phyloP scores from a whole-genome alignment of 495 filamentous ascomycete genomes.

The Penicillium turbatum region DNA sequence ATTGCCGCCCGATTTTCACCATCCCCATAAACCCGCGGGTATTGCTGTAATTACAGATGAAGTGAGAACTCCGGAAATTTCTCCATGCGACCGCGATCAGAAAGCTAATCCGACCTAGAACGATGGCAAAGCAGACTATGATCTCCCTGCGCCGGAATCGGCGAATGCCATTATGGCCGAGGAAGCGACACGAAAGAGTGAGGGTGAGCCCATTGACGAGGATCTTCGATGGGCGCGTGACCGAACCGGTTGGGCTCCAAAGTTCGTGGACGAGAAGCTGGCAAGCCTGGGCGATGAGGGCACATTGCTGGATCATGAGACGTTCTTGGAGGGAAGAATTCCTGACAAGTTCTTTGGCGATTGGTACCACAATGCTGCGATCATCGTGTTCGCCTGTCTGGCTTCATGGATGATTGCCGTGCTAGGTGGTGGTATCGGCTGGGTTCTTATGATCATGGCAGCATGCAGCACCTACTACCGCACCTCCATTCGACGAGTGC shows the following conservation, averaged over 20 bases:
- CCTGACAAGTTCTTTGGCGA: slow-evolving; percentile 93
- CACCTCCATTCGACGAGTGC: slow-evolving; percentile 87
- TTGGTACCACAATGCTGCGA: slow-evolving; percentile 94
- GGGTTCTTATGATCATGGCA: slow-evolving; percentile 91
- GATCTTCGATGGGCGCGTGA: slow-evolving; percentile 63
- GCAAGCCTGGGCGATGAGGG: slow-evolving; percentile 51
- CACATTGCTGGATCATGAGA: slow-evolving; percentile 79
- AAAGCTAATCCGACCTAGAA: slow-evolving; percentile 38
- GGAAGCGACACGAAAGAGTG: slow-evolving; percentile 42
- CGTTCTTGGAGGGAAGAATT: slow-evolving; percentile 76
- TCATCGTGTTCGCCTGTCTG: slow-evolving; percentile 91
- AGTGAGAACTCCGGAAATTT: slow-evolving; percentile 33
- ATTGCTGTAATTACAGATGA: slow-evolving; percentile 71
- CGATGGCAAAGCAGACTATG: slow-evolving; percentile 66
- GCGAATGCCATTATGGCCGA: slow-evolving; percentile 54
- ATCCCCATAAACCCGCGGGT: slow-evolving; percentile 59
- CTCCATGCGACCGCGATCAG: neutral
- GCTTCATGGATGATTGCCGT: slow-evolving; percentile 85
- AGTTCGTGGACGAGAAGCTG: slow-evolving; percentile 59
- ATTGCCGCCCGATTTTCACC: slow-evolving; percentile 60
- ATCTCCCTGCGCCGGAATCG: slow-evolving; percentile 71
- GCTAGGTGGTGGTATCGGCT: slow-evolving; percentile 84
- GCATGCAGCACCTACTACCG: slow-evolving; percentile 92
- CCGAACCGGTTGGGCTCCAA: slow-evolving; percentile 82
- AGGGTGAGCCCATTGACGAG: slow-evolving; percentile 46